A percentile compares a stretch with the other conserved stretches of the same genome.
phyloP scores from a whole-genome alignment of 164 flowering plant genomes.

The Annona squamosa region DNA sequence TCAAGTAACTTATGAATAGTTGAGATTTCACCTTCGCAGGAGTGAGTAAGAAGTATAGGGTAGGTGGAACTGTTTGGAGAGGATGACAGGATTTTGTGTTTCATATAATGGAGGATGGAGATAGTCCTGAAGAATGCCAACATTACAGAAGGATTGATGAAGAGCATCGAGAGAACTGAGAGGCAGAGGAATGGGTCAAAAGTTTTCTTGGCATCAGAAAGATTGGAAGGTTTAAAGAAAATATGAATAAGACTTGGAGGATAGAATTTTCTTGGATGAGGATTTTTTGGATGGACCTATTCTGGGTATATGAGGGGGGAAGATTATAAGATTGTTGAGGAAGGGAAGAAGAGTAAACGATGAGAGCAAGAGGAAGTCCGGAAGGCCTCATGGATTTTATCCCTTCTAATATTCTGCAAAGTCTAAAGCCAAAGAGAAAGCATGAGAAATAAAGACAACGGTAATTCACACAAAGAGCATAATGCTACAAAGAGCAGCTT shows the following conservation, averaged over 20 bases:
- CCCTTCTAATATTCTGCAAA: neutral
- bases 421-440: neutral
- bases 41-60: conserved; percentile 45
- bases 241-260: neutral
- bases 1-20: conserved; percentile 35
- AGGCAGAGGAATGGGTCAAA: conserved; percentile 39
- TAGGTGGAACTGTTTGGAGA: conserved; percentile 58
- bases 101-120: conserved; percentile 54
- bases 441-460: neutral
- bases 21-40: conserved; percentile 31
- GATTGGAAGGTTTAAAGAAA: conserved; percentile 42
- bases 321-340: conserved; percentile 5
- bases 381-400: conserved; percentile 6
- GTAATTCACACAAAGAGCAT: neutral
- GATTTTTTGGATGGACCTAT: conserved; percentile 21
- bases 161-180: conserved; percentile 48
- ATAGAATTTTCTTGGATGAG: neutral
- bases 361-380: conserved; percentile 9
- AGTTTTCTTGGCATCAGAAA: conserved; percentile 51
- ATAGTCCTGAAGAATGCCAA: conserved; percentile 36
- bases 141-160: conserved; percentile 41
- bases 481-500: neutral
- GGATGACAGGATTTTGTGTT: conserved; percentile 37
- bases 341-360: conserved; percentile 17
- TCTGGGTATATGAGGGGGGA: conserved; percentile 4